phyloP scores from a whole-genome alignment of 257 asterid species.

The Asclepias syriaca region DNA sequence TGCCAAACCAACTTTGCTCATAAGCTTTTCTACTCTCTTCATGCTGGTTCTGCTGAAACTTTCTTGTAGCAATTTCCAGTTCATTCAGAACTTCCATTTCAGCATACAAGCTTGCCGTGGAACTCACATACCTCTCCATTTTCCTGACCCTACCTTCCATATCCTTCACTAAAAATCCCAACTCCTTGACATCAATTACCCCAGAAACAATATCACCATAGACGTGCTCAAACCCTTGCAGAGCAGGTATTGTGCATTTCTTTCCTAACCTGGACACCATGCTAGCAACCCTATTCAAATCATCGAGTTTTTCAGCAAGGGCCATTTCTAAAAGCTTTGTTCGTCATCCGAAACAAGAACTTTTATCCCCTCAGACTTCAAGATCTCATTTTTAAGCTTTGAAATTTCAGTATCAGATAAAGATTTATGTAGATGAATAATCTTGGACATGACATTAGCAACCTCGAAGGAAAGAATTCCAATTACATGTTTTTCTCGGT shows the following conservation, averaged over 20 bases:
- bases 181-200: constrained; percentile 54
- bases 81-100: constrained; percentile 79
- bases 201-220: constrained; percentile 75
- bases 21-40: constrained; percentile 72
- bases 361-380: constrained; percentile 57
- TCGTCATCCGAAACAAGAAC: constrained; percentile 64
- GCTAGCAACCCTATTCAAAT: constrained; percentile 66
- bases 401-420: constrained; percentile 51
- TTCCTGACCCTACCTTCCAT: constrained; percentile 82
- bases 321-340: constrained; percentile 59
- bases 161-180: constrained; percentile 87
- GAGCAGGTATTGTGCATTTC: constrained; percentile 75
- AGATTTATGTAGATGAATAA: constrained; percentile 75
- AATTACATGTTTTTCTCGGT: constrained; percentile 38
- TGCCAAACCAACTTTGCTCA: constrained; percentile 85
- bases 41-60: constrained; percentile 69
- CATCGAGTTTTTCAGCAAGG: constrained; percentile 71
- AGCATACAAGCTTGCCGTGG: constrained; percentile 48
- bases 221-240: constrained; percentile 94
- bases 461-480: constrained; percentile 94
- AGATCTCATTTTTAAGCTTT: constrained; percentile 77
- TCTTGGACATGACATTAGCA: constrained; percentile 91
- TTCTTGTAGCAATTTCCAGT: constrained; percentile 66
- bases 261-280: constrained; percentile 87
- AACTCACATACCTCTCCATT: constrained; percentile 70